Evolutionary conservation across 176 grass and related monocot genomes (phyloP), one percentile per base, ranked within the genome.

Genomic region (Oryza coarctata): DNA sequence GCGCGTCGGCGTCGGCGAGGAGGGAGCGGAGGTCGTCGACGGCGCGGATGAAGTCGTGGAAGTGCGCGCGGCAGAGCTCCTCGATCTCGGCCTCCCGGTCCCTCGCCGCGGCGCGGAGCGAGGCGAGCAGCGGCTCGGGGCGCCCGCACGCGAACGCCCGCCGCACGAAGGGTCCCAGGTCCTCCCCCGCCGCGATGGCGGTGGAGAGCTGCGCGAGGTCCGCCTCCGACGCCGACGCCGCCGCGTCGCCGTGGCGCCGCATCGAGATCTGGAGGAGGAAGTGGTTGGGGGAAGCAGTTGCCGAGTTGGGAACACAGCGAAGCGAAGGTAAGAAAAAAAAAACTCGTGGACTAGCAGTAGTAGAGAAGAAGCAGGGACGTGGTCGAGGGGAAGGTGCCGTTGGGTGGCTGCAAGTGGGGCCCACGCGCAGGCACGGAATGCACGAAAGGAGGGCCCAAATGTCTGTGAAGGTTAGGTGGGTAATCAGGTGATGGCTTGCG

Each of bases 11-110:
- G 39, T 95, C 96, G 63, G 90, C 84, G 32, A 99, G 96, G n/a
- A 99, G 93, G 45, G 96, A 99, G 63, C 96, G 93, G 70, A 99
- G 93, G 85, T 99, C 93, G 74, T 99, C 91, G 44, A 99, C 93
- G 34, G 93, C 93, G 73, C 90, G 80, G 79, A 99, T 99, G 77
- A 99, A 99, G 76, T 99, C 96, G 31, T 94, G 93, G 85, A 91
- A 99, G 89, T 98, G 92, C 8, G 90, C 92, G 66, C 90, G 91
- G 88, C 95, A 98, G 49, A 98, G 87, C 72, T 94, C 96, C 77
- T 94, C 89, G 66, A 94, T 94, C 80, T 94, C 89, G 12, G 84
- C 82, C 80, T 94, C 92, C 67, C 87, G 86, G 75, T 86, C 87
- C 63, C 86, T 75, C 39, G 86, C 78, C 23, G 83, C 81, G 47